Percentiles rank a stretch among this genome's conserved stretches.
These are phyloP conservation scores for Linum lewisii DNA, from an alignment of 345 rosid genomes.

Conservation along the genomic window DNA sequence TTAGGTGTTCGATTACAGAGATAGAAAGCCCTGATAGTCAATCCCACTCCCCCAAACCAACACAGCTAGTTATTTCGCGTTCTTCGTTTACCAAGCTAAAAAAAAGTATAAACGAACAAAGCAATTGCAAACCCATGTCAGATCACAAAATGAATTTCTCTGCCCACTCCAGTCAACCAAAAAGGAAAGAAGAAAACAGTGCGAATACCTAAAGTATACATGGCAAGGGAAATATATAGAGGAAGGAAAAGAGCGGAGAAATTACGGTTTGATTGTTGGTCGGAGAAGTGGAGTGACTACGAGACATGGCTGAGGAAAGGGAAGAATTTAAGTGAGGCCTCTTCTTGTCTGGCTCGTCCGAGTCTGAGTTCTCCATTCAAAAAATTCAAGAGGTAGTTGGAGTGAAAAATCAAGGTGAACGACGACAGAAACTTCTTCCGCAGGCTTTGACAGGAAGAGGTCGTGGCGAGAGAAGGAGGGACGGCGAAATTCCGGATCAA, in stretches of 20 bases:
- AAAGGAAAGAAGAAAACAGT: not conserved
- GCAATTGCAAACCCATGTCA: not conserved
- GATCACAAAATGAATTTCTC: not conserved
- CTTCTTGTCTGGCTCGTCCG: conserved; percentile 62
- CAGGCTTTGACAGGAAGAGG: too few relatives aligned
- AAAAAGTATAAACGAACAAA: too few relatives aligned
- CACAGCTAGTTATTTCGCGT: too few relatives aligned
- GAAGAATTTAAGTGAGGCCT: conserved; percentile 40
- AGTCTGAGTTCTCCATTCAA: conserved; percentile 49
- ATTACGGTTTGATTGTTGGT: conserved; percentile 36
- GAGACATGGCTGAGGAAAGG: conserved; percentile 43
- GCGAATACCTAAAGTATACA: not conserved
- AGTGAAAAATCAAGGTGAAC: not conserved
- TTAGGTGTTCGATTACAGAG: too few relatives aligned
- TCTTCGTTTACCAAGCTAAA: not conserved
- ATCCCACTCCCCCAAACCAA: too few relatives aligned
- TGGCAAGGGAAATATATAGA: too few relatives aligned
- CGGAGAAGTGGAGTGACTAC: conserved; percentile 41
- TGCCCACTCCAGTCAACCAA: not conserved
- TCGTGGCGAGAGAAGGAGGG: too few relatives aligned
- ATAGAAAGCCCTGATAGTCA: too few relatives aligned
- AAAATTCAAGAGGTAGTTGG: too few relatives aligned
- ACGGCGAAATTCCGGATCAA: too few relatives aligned
- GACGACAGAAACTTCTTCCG: not conserved
- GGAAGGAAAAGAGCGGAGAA: not conserved